Conservation (phyloP, 768 basidiomycete genomes). For the Mrakia frigida region DNA sequence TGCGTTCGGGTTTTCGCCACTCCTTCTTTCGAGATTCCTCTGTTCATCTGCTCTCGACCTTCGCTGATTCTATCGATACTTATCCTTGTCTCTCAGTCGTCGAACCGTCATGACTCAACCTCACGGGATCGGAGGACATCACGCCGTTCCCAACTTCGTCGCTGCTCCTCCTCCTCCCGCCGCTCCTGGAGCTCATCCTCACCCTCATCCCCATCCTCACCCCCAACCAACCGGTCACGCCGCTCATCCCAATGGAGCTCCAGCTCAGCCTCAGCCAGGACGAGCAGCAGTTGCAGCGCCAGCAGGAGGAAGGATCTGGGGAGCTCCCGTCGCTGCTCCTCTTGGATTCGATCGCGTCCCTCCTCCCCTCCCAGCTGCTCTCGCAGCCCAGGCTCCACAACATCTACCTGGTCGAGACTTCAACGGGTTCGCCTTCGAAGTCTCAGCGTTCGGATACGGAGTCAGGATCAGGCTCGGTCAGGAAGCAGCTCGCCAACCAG, state of each 20-base stretch:
- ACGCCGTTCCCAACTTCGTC: not conserved
- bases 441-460: slow-evolving; percentile 2
- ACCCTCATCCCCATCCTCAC: not conserved
- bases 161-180: not conserved
- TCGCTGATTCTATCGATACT: not conserved
- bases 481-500: not conserved
- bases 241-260: not conserved
- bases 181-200: not conserved
- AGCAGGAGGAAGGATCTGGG: not conserved
- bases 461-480: not conserved
- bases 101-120: slow-evolving; percentile 13
- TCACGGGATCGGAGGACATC: not conserved
- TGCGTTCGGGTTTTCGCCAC: slow-evolving; percentile 48
- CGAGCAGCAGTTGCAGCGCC: not conserved
- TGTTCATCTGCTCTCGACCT: slow-evolving; percentile 26
- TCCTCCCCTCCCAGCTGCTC: not conserved
- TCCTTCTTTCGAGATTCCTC: slow-evolving; percentile 1
- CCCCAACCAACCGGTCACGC: not conserved
- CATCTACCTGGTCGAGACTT: not conserved
- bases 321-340: slow-evolving; percentile 11
- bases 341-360: not conserved
- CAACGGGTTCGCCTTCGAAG: not conserved
- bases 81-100: not conserved
- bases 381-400: not conserved
- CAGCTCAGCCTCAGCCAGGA: not conserved